Conservation (phyloP, 441 rosid genomes). For the Manihot esculenta region DNA sequence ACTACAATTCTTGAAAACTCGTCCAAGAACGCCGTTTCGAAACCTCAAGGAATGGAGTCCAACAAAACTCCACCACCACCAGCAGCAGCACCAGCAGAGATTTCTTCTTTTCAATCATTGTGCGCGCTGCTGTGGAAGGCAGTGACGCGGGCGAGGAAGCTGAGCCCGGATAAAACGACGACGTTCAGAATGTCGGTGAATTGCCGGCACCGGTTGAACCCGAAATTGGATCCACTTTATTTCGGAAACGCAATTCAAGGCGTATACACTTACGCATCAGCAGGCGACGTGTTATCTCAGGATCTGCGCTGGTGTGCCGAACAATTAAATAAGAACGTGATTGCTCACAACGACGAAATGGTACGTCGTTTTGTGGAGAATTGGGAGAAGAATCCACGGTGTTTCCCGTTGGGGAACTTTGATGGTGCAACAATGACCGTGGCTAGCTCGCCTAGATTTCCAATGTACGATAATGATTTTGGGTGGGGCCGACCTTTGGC, state of each 20-base stretch:
- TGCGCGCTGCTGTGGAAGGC: conserved; percentile 79
- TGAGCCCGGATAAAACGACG: conserved; percentile 52
- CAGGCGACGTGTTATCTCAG: conserved; percentile 52
- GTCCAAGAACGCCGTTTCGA: conserved; percentile 32
- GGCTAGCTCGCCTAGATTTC: too few species aligned
- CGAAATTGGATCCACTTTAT: conserved; percentile 58
- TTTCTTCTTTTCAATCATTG: too few species aligned
- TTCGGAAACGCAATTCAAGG: conserved; percentile 98
- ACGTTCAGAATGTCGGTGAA: conserved; percentile 95
- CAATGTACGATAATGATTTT: too few species aligned
- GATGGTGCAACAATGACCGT: conserved; percentile 94
- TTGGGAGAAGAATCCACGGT: conserved; percentile 75
- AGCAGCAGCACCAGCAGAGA: too few species aligned
- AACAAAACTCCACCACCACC: too few species aligned
- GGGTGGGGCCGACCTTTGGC: too few species aligned
- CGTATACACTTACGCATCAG: conserved; percentile 59
- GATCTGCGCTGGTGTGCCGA: conserved; percentile 72
- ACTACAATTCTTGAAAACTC: conserved; percentile 36
- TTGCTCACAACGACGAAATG: conserved; percentile 58
- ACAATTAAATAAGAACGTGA: conserved; percentile 62
- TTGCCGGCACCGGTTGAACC: conserved; percentile 74
- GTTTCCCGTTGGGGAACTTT: conserved; percentile 78
- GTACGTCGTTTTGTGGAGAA: conserved; percentile 54
- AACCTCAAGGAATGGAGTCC: conserved; percentile 17
- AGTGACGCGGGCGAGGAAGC: conserved; percentile 79